Evolutionary conservation across 129 eudicot genomes (phyloP).

Genomic region (Artemisia argyi): DNA sequence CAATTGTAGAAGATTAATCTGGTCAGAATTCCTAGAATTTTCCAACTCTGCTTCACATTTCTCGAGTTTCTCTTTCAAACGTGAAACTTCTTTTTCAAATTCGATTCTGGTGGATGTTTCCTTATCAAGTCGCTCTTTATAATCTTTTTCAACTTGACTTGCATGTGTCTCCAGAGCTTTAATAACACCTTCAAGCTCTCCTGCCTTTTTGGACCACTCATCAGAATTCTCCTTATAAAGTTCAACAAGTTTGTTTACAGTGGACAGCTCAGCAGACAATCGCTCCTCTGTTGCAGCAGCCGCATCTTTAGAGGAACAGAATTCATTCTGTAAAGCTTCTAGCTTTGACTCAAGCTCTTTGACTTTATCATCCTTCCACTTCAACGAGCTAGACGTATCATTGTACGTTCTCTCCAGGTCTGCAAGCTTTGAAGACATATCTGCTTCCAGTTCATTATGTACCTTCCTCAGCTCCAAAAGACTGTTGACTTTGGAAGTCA

Average conservation of each 20-base stretch:
- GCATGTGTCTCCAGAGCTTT: conserved; percentile 88
- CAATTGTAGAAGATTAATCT: conserved; percentile 54
- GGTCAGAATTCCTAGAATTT: conserved; percentile 49
- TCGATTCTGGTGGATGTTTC: conserved; percentile 59
- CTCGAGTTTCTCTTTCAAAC: conserved; percentile 63
- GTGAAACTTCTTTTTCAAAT: conserved; percentile 52
- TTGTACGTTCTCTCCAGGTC: conserved; percentile 63
- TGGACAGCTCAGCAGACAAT: conserved; percentile 68
- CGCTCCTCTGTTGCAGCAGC: conserved; percentile 71
- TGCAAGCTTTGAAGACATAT: conserved; percentile 72
- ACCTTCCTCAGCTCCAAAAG: conserved; percentile 60
- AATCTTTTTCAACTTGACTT: conserved; percentile 77
- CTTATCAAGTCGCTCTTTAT: conserved; percentile 74
- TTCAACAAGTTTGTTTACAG: conserved; percentile 82
- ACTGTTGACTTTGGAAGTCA: conserved; percentile 64
- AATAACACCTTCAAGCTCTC: conserved; percentile 96
- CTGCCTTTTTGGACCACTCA: conserved; percentile 97
- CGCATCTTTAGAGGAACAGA: conserved; percentile 62
- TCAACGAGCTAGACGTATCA: conserved; percentile 55
- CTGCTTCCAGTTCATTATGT: conserved; percentile 78
- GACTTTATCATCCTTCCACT: conserved; percentile 63
- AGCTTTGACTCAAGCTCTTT: conserved; percentile 71
- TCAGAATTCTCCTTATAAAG: conserved; percentile 89
- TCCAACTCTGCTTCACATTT: conserved; percentile 65
- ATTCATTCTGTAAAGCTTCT: conserved; percentile 61